phyloP scores from a whole-genome alignment of 108 stramenopile species.

The Nitzschia sp. region DNA sequence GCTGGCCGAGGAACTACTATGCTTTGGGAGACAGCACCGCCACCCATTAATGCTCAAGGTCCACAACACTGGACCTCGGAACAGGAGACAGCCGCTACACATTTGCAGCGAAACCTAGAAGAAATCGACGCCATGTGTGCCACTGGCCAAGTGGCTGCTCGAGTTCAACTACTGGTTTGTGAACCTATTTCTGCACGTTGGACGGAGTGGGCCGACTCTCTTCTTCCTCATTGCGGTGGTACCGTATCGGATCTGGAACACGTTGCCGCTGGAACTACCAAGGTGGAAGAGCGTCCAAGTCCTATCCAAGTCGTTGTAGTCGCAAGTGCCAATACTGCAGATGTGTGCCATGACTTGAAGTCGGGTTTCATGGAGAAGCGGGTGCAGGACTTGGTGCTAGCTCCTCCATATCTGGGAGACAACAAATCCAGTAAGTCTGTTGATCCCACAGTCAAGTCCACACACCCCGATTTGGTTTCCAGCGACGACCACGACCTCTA shows the following conservation, averaged over 20 bases:
- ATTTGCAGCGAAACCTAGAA: conserved; percentile 75
- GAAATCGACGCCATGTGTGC: conserved; percentile 88
- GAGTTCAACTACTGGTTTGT: conserved; percentile 81
- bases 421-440: conserved; percentile 22
- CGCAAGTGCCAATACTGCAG: conserved; percentile 72
- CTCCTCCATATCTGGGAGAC: conserved; percentile 71
- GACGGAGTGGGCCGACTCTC: conserved; percentile 87
- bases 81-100: conserved; percentile 82
- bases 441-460: conserved; percentile 64
- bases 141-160: conserved; percentile 76
- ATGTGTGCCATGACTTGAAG: conserved; percentile 83
- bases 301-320: conserved; percentile 85
- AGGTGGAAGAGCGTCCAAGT: conserved; percentile 79
- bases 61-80: conserved; percentile 79
- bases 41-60: conserved; percentile 50
- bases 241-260: conserved; percentile 50
- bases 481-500: conserved; percentile 85
- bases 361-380: conserved; percentile 85
- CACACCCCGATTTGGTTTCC: conserved; percentile 79
- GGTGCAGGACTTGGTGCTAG: conserved; percentile 75
- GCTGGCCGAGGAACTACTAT: conserved; percentile 79
- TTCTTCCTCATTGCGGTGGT: conserved; percentile 76
- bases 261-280: conserved; percentile 23
- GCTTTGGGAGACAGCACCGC: conserved; percentile 84
- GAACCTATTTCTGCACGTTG: conserved; percentile 79